Base-by-base conservation (phyloP, 192 early-diverging fungal genomes). In the Spizellomyces sp. region DNA sequence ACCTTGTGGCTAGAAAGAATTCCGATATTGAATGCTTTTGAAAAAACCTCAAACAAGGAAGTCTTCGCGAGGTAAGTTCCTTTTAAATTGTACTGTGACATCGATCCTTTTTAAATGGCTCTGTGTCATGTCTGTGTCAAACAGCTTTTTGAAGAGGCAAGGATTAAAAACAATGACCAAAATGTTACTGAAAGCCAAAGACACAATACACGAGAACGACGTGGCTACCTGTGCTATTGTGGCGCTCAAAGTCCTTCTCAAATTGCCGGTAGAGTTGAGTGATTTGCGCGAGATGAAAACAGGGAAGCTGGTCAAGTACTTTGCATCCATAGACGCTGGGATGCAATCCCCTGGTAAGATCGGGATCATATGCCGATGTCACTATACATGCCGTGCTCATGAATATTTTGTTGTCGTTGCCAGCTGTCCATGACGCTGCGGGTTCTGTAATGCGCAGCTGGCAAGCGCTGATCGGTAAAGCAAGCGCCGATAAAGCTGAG, bases 291-390 rank as follows among this genome's bases (percentile, higher is more conserved):
- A 72, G 19, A 58, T 72, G 3, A 72, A 72, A 44, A 72, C 70
- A 42, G 70, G 70, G 21, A 48, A 56, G 48, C 50, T 72, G 9
- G 70, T 72, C 27, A 72, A 72, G 70, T 60, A 64, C 47, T 72
- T 64, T 36, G 48, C 70, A 8, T 48, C 58, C 2, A 27, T 41
- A 27, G 47, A 36, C 15, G 27, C 52, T 36, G 27, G 27, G 27
- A 36, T 36, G 27, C 27, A 36, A 36, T 36, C 27, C 27, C 27
- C 27, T 36, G 27, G 27, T 36, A 36, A 36, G 27, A 36, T 36
- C 27, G 27, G 27, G 27, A 36, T 36, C 27, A 2, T 36, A 36
- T 3, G 27, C 27, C 27, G 27, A 36, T 36, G 27, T 36, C 3
- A 36, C 27, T 36, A 36, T 36, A 36, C 27, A 3, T 36, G 27